Conservation (phyloP, 768 basidiomycete species). For the Phylloporus rhodoxanthus region DNA sequence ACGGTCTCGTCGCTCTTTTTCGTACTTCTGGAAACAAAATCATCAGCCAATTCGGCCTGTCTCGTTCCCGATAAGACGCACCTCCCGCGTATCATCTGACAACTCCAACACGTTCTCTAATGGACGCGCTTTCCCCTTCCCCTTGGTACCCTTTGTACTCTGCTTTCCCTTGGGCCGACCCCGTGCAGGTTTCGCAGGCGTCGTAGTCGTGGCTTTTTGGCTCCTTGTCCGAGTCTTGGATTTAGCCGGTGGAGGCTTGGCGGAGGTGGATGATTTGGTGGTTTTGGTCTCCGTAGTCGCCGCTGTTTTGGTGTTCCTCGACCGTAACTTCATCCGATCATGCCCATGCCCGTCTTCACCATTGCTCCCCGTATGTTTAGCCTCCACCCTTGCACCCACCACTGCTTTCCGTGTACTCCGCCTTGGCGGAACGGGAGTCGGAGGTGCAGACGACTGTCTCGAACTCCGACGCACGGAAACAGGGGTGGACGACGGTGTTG, state of each 20-base stretch:
- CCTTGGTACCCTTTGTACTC: conserved; percentile 15
- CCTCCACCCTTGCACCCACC: conserved; percentile 11
- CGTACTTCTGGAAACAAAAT: conserved; percentile 31
- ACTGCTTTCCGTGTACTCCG: conserved; percentile 26
- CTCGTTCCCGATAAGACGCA: conserved; percentile 1
- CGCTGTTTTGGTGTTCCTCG: conserved; percentile 9
- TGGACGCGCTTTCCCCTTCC: conserved; percentile 23
- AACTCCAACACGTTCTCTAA: conserved; percentile 23
- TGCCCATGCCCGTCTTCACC: conserved; percentile 5
- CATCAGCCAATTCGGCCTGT: background rate
- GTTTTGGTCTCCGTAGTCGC: conserved; percentile 3
- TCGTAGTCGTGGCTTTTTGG: conserved; percentile 1
- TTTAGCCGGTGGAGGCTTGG: conserved; percentile 13
- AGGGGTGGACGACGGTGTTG: conserved; percentile 25
- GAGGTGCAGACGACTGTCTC: conserved; percentile 11
- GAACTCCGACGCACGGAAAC: background rate
- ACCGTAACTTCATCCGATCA: conserved; percentile 16
- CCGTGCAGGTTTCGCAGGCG: conserved; percentile 10
- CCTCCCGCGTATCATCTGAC: conserved; percentile 30
- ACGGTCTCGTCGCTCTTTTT: conserved; percentile 44
- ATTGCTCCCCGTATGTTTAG: conserved; percentile 5
- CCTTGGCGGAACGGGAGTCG: conserved; percentile 18
- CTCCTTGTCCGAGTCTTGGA: conserved; percentile 8
- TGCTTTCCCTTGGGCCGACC: conserved; percentile 19
- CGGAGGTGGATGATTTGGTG: background rate